Conservation (phyloP, 192 early-diverging fungal species). For the Chytriomyces confervae region DNA sequence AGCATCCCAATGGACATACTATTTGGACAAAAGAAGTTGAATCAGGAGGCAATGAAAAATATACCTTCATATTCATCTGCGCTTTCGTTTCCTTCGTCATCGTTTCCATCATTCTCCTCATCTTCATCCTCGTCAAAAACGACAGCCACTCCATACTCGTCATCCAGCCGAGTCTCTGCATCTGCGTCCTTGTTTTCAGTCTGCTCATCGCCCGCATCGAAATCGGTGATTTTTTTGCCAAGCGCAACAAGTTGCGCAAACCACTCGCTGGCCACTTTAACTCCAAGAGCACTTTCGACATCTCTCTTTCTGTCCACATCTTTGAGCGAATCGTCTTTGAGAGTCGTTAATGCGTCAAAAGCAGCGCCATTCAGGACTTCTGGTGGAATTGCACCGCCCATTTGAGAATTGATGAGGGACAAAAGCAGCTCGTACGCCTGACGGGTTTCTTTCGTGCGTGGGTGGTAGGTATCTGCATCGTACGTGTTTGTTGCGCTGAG, state of each 20-base stretch:
- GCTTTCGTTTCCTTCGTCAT: constrained; percentile 65
- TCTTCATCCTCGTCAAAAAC: constrained; percentile 97
- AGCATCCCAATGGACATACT: too few species aligned
- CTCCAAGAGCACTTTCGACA: constrained; percentile 76
- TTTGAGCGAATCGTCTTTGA: constrained; percentile 83
- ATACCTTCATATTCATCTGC: constrained; percentile 49
- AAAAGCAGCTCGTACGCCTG: constrained; percentile 88
- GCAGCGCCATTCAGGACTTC: constrained; percentile 90
- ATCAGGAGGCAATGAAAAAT: too few species aligned
- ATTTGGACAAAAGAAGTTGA: too few species aligned
- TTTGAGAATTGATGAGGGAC: constrained; percentile 76
- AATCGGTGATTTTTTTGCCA: constrained; percentile 95
- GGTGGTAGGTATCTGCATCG: constrained; percentile 84
- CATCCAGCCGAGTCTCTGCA: constrained; percentile 62
- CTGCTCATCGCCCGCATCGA: constrained; percentile 68
- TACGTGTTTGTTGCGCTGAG: constrained; percentile 86
- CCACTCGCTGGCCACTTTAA: constrained; percentile 69
- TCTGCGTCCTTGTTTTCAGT: constrained; percentile 57
- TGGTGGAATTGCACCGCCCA: constrained; percentile 82
- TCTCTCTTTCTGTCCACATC: constrained; percentile 90
- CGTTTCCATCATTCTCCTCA: constrained; percentile 68
- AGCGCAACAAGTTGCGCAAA: constrained; percentile 91
- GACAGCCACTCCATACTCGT: constrained; percentile 91
- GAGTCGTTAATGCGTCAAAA: constrained; percentile 78
- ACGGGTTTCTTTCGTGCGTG: constrained; percentile 88